A percentile compares a stretch with the other conserved stretches of the same genome.
phyloP scores from a whole-genome alignment of 2,329 filamentous ascomycete species.

The Botryotinia globosa region DNA sequence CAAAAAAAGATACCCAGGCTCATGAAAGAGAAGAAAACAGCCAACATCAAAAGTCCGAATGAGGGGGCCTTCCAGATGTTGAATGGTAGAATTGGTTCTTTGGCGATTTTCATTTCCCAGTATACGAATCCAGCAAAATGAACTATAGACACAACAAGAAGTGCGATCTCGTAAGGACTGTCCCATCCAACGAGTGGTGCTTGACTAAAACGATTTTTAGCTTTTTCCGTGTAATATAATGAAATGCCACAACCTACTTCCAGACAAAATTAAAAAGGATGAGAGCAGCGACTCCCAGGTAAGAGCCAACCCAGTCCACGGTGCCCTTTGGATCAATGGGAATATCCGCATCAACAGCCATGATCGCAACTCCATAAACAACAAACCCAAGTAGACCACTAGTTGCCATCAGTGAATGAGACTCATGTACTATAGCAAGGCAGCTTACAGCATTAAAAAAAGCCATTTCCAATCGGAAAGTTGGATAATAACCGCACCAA shows the following conservation, averaged over 20 bases:
- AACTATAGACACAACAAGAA: slow-evolving; percentile 25
- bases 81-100: slow-evolving; percentile 29
- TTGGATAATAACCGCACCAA: slow-evolving; percentile 42
- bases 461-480: slow-evolving; percentile 43
- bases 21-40: slow-evolving; percentile 29
- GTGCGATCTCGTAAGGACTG: slow-evolving; percentile 23
- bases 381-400: slow-evolving; percentile 14
- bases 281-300: slow-evolving; percentile 42
- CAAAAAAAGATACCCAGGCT: slow-evolving; percentile 45
- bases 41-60: slow-evolving; percentile 24
- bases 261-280: slow-evolving; percentile 51
- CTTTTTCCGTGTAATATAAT: background rate
- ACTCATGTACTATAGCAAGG: background rate
- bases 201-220: slow-evolving; percentile 23
- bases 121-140: slow-evolving; percentile 23
- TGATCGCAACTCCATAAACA: slow-evolving; percentile 12
- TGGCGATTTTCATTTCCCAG: slow-evolving; percentile 27
- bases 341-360: slow-evolving; percentile 10
- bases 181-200: slow-evolving; percentile 31
- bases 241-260: slow-evolving; percentile 41
- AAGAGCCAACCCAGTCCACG: slow-evolving; percentile 44
- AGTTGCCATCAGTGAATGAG: background rate
- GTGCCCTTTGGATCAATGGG: slow-evolving; percentile 38
- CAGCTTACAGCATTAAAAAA: slow-evolving; percentile 40
- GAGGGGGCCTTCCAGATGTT: slow-evolving; percentile 32